Conservation (phyloP, 192 early-diverging fungal species). For the Phycomyces blakesleeanus region DNA sequence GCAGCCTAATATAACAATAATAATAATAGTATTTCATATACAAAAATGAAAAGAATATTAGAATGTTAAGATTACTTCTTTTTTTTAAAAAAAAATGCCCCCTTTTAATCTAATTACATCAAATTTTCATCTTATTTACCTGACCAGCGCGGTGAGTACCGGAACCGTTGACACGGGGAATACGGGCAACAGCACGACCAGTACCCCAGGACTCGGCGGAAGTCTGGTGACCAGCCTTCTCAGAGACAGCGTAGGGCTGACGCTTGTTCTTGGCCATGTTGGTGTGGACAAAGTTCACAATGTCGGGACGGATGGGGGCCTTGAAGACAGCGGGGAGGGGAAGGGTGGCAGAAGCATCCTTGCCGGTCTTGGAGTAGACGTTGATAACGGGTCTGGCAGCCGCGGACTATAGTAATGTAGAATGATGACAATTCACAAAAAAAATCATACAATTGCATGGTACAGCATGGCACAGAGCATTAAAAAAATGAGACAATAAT, state of each 20-base stretch:
- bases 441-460: no score
- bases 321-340: constrained; percentile 93
- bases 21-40: no score
- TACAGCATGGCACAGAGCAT: no score
- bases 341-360: constrained; percentile 64
- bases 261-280: constrained; percentile 99
- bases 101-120: no score
- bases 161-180: constrained; percentile 94
- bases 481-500: no score
- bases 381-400: constrained; percentile 88
- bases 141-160: constrained; percentile 99
- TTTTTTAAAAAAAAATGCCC: no score
- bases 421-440: neutral
- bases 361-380: constrained; percentile 82
- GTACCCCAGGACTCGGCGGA: constrained; percentile 98
- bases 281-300: constrained; percentile 95
- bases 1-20: constrained; percentile 61
- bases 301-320: constrained; percentile 96
- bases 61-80: no score
- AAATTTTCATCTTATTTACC: no score
- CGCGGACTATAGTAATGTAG: constrained; percentile 5
- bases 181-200: constrained; percentile 99
- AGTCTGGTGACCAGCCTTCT: constrained; percentile 98
- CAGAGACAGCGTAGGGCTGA: constrained; percentile 93
- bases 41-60: no score